Evolutionary conservation across 2,329 filamentous ascomycete genomes (phyloP).

Genomic region (Clarireedia sp.): DNA sequence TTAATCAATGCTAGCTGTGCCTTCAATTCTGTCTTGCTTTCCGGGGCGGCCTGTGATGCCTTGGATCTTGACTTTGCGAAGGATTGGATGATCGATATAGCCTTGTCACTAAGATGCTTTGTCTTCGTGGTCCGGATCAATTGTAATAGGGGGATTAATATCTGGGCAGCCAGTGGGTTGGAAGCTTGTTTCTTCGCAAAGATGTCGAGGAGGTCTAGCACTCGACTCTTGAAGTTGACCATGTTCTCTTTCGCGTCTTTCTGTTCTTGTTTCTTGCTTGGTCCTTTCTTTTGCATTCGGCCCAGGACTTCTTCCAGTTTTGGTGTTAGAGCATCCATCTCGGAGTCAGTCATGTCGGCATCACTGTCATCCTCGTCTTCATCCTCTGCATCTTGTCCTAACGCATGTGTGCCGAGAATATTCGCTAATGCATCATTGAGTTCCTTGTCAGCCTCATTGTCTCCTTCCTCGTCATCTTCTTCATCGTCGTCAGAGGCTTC

Average conservation of each 20-base stretch:
- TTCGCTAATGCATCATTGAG: conserved; percentile 67
- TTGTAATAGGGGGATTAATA: conserved; percentile 69
- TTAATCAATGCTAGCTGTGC: conserved; percentile 45
- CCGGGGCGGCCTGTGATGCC: conserved; percentile 37
- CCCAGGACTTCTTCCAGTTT: conserved; percentile 81
- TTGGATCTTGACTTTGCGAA: conserved; percentile 62
- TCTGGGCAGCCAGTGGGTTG: conserved; percentile 56
- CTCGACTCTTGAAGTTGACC: conserved; percentile 88
- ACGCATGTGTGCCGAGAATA: conserved; percentile 64
- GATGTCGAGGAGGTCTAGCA: conserved; percentile 79
- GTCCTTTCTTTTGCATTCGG: conserved; percentile 54
- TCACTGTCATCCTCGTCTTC: conserved; percentile 53
- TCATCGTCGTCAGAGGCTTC: conserved; percentile 35
- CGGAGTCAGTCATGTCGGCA: conserved; percentile 86
- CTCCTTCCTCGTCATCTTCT: conserved; percentile 31
- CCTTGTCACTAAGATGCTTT: conserved; percentile 68
- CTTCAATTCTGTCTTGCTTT: conserved; percentile 35
- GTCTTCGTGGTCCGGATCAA: conserved; percentile 69
- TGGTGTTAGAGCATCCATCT: conserved; percentile 84
- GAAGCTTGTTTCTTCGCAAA: conserved; percentile 73
- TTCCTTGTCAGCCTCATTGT: conserved; percentile 34
- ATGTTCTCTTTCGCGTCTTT: conserved; percentile 84
- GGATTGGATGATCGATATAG: conserved; percentile 61
- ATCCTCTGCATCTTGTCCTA: conserved; percentile 47
- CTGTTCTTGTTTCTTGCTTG: conserved; percentile 71